Evolutionary conservation across 169 alveolate species (phyloP).

Genomic region (Plasmodium chabaudi): DNA sequence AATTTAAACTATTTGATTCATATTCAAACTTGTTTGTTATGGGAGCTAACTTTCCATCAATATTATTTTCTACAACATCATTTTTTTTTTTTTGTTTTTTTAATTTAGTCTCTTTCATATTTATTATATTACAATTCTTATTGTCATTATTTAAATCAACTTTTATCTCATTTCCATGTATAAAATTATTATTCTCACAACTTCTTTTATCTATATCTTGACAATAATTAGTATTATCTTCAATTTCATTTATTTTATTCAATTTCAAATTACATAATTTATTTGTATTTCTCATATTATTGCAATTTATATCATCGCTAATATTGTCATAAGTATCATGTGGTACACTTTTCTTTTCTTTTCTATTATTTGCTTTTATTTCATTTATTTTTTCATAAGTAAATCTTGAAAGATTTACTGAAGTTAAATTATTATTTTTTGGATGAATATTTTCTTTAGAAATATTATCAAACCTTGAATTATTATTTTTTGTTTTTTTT

Average conservation of each 20-base stretch:
- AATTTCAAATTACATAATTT: no score
- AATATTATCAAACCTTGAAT: background rate
- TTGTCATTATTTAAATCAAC: no score
- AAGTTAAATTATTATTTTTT: background rate
- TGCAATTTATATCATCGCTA: no score
- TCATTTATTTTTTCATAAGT: constrained; percentile 3
- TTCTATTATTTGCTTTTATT: background rate
- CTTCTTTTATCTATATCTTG: background rate
- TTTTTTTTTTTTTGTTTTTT: background rate
- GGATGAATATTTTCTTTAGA: no score
- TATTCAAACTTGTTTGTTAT: constrained; percentile 33
- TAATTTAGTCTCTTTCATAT: background rate
- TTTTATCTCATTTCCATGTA: background rate
- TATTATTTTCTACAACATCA: constrained; percentile 5
- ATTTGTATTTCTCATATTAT: no score
- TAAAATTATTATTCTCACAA: background rate
- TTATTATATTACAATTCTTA: background rate
- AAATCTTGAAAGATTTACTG: background rate
- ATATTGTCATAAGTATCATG: no score
- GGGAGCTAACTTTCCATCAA: background rate
- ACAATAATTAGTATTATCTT: background rate
- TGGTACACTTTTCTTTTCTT: background rate
- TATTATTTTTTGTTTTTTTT: background rate
- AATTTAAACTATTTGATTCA: constrained; percentile 20
- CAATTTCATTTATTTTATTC: no score